phyloP scores from a whole-genome alignment of 2,329 filamentous ascomycete species.

The Lachnellula occidentalis region DNA sequence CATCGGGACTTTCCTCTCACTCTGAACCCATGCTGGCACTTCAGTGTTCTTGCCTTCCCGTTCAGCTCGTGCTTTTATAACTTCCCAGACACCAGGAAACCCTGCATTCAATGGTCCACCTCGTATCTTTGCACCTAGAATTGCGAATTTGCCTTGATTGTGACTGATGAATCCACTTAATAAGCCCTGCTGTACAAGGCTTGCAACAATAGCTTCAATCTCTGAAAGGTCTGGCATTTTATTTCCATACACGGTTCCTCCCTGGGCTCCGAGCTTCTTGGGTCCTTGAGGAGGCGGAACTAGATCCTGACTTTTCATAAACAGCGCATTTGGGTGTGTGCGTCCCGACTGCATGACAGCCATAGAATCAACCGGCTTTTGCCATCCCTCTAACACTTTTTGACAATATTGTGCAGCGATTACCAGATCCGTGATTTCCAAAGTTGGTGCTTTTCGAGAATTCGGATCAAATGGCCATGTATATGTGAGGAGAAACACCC shows the following conservation, averaged over 20 bases:
- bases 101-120: conserved; percentile 61
- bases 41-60: conserved; percentile 46
- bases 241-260: conserved; percentile 61
- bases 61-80: conserved; percentile 55
- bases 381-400: conserved; percentile 53
- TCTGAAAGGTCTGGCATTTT: conserved; percentile 53
- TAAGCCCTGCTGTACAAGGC: conserved; percentile 73
- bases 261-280: conserved; percentile 47
- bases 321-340: conserved; percentile 44
- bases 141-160: conserved; percentile 69
- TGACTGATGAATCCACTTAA: conserved; percentile 82
- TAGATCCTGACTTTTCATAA: conserved; percentile 39
- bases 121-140: conserved; percentile 68
- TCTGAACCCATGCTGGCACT: conserved; percentile 72
- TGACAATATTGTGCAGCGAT: conserved; percentile 61
- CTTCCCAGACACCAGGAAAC: conserved; percentile 70
- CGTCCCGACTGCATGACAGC: conserved; percentile 25
- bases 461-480: conserved; percentile 55
- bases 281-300: conserved; percentile 41
- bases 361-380: conserved; percentile 27
- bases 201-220: conserved; percentile 72
- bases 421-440: conserved; percentile 67
- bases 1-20: conserved; percentile 30
- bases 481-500: conserved; percentile 73
- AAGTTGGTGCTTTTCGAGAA: conserved; percentile 62